These are phyloP conservation scores for Leptographium radiaticola DNA, from an alignment of 2,329 filamentous ascomycete genomes.

Conservation along the genomic window DNA sequence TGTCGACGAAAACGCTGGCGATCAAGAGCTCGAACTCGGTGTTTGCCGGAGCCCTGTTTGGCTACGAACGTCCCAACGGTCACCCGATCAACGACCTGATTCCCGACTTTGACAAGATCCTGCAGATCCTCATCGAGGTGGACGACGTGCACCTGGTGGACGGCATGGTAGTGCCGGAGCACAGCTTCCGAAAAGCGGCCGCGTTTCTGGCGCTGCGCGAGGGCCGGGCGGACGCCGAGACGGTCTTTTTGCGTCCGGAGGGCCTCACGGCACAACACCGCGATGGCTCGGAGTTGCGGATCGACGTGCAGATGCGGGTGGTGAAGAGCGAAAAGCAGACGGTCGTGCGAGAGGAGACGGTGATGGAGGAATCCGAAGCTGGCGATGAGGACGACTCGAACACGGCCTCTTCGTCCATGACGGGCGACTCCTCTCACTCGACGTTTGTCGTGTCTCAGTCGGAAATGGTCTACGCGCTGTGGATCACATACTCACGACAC, in stretches of 20 bases:
- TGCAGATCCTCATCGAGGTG: constrained; percentile 72
- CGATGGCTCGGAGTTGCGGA: constrained; percentile 81
- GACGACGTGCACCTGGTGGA: constrained; percentile 74
- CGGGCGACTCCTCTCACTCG: constrained; percentile 18
- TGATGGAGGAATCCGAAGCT: constrained; percentile 42
- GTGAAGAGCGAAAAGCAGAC: constrained; percentile 72
- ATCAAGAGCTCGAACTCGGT: constrained; percentile 92
- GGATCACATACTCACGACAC: constrained; percentile 93
- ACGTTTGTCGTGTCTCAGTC: constrained; percentile 39
- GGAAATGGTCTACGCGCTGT: constrained; percentile 86
- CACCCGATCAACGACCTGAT: constrained; percentile 68
- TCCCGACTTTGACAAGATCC: constrained; percentile 73
- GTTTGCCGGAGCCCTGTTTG: constrained; percentile 86
- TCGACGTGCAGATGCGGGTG: constrained; percentile 93
- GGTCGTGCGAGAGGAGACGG: constrained; percentile 46
- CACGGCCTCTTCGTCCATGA: not conserved
- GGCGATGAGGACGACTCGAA: constrained; percentile 35
- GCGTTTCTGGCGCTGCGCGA: constrained; percentile 75
- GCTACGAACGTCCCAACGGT: constrained; percentile 72
- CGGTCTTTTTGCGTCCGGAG: constrained; percentile 70
- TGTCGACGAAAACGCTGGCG: constrained; percentile 63
- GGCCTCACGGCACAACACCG: constrained; percentile 78
- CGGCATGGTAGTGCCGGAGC: constrained; percentile 93
- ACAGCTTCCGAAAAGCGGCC: constrained; percentile 82
- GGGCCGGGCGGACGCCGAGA: constrained; percentile 63